Evolutionary conservation across 306 rosid genomes (phyloP).

Genomic region (Alnus glutinosa): DNA sequence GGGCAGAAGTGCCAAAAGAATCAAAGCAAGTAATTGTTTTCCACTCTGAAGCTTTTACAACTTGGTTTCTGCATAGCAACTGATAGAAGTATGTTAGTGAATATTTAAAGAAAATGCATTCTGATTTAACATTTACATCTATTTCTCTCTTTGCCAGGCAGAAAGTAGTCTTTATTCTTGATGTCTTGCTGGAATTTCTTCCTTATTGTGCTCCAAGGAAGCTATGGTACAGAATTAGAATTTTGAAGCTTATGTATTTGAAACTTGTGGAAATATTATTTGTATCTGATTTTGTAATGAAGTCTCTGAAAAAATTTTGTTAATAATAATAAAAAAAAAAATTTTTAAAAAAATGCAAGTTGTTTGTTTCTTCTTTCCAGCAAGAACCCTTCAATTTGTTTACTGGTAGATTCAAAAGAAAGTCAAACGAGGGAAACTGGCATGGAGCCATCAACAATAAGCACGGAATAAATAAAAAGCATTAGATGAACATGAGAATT

Average conservation of each 20-base stretch:
- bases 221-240: background rate
- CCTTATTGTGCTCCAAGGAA: constrained; percentile 2
- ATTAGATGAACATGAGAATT: no score
- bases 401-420: no score
- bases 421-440: no score
- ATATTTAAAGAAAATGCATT: background rate
- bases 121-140: background rate
- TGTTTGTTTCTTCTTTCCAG: no score
- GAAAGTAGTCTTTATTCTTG: constrained; percentile 10
- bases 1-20: constrained; percentile 31
- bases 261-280: no score
- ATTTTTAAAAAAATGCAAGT: no score
- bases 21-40: constrained; percentile 24
- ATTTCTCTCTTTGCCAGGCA: constrained; percentile 13
- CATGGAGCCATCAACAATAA: no score
- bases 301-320: no score
- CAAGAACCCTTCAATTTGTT: no score
- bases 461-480: no score
- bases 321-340: no score
- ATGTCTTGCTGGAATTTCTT: background rate
- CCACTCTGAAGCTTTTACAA: background rate
- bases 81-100: background rate
- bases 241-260: background rate
- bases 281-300: no score
- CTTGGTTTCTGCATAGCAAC: background rate